phyloP scores from a whole-genome alignment of 2,329 filamentous ascomycete genomes.

The Aspergillus sp. region DNA sequence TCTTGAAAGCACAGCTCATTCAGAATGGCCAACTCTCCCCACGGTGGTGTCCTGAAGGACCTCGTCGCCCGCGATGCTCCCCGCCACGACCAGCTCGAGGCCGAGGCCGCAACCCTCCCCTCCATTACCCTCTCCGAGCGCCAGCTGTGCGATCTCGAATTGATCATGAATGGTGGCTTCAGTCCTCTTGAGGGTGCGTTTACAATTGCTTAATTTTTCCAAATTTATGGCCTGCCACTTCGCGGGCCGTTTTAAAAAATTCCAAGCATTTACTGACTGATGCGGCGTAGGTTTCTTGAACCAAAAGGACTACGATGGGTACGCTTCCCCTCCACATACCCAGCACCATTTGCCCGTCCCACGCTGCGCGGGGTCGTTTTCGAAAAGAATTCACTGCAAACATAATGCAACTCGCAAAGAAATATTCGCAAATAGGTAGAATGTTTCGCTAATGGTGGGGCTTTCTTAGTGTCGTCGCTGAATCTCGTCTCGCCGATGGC shows the following conservation, averaged over 20 bases:
- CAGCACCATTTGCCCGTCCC: neutral
- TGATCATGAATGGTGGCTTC: constrained; percentile 97
- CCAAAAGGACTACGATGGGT: constrained; percentile 95
- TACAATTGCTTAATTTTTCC: neutral
- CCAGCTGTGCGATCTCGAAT: constrained; percentile 94
- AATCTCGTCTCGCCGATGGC: constrained; percentile 82
- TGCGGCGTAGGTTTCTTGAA: constrained; percentile 79
- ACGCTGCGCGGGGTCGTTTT: neutral
- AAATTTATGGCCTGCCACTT: neutral
- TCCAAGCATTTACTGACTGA: constrained; percentile 14
- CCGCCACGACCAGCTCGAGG: constrained; percentile 73
- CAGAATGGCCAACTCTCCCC: constrained; percentile 59
- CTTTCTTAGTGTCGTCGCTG: constrained; percentile 72
- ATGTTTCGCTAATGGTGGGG: constrained; percentile 14
- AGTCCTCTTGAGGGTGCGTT: constrained; percentile 89
- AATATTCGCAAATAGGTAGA: neutral
- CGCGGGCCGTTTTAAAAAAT: neutral
- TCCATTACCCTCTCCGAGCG: constrained; percentile 85
- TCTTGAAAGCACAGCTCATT: constrained; percentile 1
- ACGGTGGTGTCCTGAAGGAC: constrained; percentile 97
- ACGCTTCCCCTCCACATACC: constrained; percentile 34
- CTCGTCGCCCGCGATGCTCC: constrained; percentile 89
- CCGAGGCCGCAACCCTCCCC: constrained; percentile 83
- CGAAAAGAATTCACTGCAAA: constrained; percentile 3
- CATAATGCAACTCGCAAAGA: constrained; percentile 7